Base-by-base conservation (phyloP, 1,139 yeast genomes). In the Geotrichum histeridarum region DNA sequence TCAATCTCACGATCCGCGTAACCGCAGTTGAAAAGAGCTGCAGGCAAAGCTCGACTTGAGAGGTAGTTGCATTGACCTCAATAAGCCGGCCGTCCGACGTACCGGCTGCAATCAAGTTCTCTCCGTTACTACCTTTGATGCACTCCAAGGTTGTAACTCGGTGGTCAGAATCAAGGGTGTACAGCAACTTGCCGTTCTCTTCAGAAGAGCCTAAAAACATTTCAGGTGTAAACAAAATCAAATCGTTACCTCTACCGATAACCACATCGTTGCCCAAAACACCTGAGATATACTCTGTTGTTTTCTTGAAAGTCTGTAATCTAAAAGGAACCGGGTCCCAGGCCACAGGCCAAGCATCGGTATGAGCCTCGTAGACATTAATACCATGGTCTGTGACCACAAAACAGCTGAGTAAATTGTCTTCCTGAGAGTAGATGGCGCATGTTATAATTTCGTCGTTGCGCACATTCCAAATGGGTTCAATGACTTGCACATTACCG, bases 401-500 rank as follows among this genome's bases (percentile, higher is more conserved):
- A 22, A 47, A 53, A 2, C 49, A 50, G 38, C 37, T 48, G n/a
- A 53, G 48, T 4, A 44, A 8, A 31, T 53, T 48, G 18, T 53
- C 50, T 38, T 53, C 47, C 27, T 30, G n/a, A 9, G 55, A 48
- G 33, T 43, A 53, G 2, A 46, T 51, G 4, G 54, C 54, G 14
- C 54, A 38, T 7, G 56, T 43, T 27, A 54, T 45, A 8, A 54
- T 50, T 27, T 54, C 56, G 14, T 48, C 55, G 14, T 48, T 15
- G 32, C 45, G 42, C 1, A 51, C 51, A 30, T 51, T 42, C 63
- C 64, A 63, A 8, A 39, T 44, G 0, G 64, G 64, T 12, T 60
- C 64, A 12, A 63, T 36, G 17, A 60, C 53, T 42, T 61, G 62
- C 15, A 61, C 62, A 39, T 59, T 60, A 2, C 63, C 58, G 14